Evolutionary conservation across 306 rosid species (phyloP).

Genomic region (Acacia crassicarpa): DNA sequence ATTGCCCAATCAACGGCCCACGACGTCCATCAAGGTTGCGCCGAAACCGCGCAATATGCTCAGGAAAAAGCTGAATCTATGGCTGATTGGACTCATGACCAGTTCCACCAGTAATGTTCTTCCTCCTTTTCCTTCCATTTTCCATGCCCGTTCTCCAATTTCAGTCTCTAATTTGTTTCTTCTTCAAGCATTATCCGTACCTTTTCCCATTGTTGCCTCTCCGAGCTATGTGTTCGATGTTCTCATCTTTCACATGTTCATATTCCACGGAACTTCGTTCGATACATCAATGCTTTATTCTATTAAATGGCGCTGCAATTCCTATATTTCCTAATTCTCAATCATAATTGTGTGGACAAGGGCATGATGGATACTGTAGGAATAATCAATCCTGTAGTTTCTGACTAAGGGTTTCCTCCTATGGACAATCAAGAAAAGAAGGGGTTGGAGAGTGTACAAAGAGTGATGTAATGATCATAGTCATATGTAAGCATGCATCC

Average conservation of each 20-base stretch:
- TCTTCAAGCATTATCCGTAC: neutral
- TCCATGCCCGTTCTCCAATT: neutral
- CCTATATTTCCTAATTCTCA: neutral
- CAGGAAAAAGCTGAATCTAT: conserved; percentile 24
- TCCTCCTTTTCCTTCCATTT: neutral
- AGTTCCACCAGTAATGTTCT: conserved; percentile 42
- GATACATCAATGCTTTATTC: neutral
- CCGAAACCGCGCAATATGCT: conserved; percentile 6
- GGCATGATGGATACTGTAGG: neutral
- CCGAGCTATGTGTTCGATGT: neutral
- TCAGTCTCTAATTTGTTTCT: neutral
- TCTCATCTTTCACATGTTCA: neutral
- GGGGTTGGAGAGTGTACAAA: neutral
- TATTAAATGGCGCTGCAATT: neutral
- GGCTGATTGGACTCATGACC: conserved; percentile 32
- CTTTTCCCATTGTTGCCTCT: neutral
- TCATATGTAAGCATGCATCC: neutral
- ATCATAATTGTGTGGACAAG: neutral
- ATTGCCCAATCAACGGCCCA: conserved; percentile 25
- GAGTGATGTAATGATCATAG: neutral
- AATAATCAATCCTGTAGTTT: neutral
- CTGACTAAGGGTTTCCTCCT: neutral
- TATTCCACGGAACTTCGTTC: neutral
- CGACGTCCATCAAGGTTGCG: conserved; percentile 10
- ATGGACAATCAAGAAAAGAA: neutral